phyloP scores from a whole-genome alignment of 2,329 filamentous ascomycete genomes.

The Alternaria sp. region DNA sequence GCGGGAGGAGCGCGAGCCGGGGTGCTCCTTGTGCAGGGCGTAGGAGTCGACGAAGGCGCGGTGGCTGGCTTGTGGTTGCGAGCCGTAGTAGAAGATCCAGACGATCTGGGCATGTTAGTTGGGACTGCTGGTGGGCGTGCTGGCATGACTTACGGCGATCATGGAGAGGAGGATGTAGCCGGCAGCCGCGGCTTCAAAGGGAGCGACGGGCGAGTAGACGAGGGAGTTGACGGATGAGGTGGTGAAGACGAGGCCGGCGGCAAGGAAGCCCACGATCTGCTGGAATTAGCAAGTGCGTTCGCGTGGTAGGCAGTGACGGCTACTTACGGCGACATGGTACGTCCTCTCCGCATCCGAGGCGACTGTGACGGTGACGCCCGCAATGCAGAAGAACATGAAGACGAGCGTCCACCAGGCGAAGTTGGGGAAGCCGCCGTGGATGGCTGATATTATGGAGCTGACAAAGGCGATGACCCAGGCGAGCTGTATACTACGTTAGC shows the following conservation, averaged over 20 bases:
- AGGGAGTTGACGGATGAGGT: conserved; percentile 86
- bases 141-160: conserved; percentile 72
- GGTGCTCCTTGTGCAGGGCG: conserved; percentile 84
- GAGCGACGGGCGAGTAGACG: conserved; percentile 75
- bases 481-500: conserved; percentile 64
- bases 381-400: conserved; percentile 83
- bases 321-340: conserved; percentile 81
- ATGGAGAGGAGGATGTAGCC: conserved; percentile 95
- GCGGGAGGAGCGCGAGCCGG: conserved; percentile 67
- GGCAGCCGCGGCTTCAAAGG: conserved; percentile 85
- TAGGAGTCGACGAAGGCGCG: conserved; percentile 96
- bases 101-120: conserved; percentile 69
- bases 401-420: conserved; percentile 92
- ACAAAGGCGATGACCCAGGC: conserved; percentile 96
- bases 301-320: neutral
- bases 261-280: conserved; percentile 84
- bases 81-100: conserved; percentile 99
- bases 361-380: conserved; percentile 81
- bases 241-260: conserved; percentile 81
- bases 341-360: conserved; percentile 83
- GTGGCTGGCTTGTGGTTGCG: conserved; percentile 82
- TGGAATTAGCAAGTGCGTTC: conserved; percentile 26
- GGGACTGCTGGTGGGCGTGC: neutral
- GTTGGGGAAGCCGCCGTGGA: conserved; percentile 71
- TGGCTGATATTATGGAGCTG: conserved; percentile 76